A percentile compares a stretch with the other conserved stretches of the same genome.
Conservation (phyloP, 177 flowering plant genomes). For the Vitis hybrid region DNA sequence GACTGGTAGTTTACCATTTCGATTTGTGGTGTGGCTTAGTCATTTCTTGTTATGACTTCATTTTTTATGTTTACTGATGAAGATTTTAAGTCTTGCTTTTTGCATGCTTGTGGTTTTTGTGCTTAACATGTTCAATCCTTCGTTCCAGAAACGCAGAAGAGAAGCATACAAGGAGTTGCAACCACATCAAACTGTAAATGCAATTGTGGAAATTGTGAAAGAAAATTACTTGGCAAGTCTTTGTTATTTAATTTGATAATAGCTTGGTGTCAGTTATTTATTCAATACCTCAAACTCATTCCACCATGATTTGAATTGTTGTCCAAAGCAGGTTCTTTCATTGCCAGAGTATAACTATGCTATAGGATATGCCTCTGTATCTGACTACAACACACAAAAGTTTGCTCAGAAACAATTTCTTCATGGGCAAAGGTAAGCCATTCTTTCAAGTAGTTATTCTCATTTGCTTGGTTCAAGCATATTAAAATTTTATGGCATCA, state of each 20-base stretch:
- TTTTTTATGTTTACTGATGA: neutral
- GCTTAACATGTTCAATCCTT: neutral
- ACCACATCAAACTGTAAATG: conserved; percentile 71
- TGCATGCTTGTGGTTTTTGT: neutral
- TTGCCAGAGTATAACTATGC: conserved; percentile 57
- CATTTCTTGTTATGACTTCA: neutral
- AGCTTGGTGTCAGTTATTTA: neutral
- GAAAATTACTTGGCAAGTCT: conserved; percentile 84
- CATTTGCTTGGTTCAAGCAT: neutral
- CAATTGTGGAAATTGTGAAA: conserved; percentile 83
- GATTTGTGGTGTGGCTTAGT: neutral
- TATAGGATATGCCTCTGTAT: conserved; percentile 71
- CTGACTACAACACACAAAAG: conserved; percentile 84
- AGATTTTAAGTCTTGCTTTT: neutral
- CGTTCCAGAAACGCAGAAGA: conserved; percentile 70
- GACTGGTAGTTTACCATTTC: neutral
- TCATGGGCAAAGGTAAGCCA: conserved; percentile 70
- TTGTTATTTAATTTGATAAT: neutral
- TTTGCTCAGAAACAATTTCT: conserved; percentile 49
- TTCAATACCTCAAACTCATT: neutral
- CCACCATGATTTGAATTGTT: conserved; percentile 4
- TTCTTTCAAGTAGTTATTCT: neutral
- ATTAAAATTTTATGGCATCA: too few species aligned
- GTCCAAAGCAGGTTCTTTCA: conserved; percentile 71
- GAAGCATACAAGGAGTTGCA: conserved; percentile 45